Percentiles rank a stretch among this genome's conserved stretches.
phyloP scores from a whole-genome alignment of 2,329 filamentous ascomycete genomes.

The Amauroascus niger region DNA sequence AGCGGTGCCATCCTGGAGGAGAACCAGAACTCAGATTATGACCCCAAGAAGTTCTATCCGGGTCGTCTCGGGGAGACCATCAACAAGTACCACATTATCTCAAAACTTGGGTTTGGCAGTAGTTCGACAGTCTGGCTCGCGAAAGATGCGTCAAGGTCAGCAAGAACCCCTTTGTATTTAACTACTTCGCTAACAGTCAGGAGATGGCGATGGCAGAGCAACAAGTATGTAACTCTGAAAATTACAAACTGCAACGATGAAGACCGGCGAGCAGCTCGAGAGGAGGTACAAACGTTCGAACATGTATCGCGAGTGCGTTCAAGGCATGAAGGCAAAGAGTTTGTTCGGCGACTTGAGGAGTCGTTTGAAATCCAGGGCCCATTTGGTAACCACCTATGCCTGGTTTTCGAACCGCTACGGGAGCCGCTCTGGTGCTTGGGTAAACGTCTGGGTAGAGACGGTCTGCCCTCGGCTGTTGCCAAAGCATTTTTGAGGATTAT shows the following conservation, averaged over 20 bases:
- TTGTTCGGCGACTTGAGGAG: conserved; percentile 28
- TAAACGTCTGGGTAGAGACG: conserved; percentile 19
- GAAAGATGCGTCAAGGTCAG: conserved; percentile 17
- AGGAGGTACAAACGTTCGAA: conserved; percentile 27
- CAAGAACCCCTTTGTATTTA: conserved; percentile 13
- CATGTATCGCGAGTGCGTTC: conserved; percentile 25
- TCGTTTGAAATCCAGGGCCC: conserved; percentile 26
- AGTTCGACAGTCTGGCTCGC: conserved; percentile 32
- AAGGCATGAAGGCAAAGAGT: conserved; percentile 25
- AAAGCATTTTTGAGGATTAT: conserved; percentile 30
- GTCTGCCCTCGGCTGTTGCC: conserved; percentile 25
- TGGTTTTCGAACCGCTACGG: conserved; percentile 31
- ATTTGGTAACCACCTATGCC: conserved; percentile 27
- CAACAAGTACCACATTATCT: conserved; percentile 26
- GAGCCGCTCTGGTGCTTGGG: conserved; percentile 30
- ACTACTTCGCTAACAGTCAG: background rate
- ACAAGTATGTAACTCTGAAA: conserved; percentile 30
- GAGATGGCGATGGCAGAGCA: conserved; percentile 22
- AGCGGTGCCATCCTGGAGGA: conserved; percentile 12
- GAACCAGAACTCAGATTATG: conserved; percentile 12
- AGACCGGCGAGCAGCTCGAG: conserved; percentile 19
- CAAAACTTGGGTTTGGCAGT: conserved; percentile 31
- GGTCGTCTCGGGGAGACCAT: conserved; percentile 17
- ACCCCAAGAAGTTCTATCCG: conserved; percentile 16
- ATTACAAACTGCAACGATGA: conserved; percentile 25